A percentile compares a stretch with the other conserved stretches of the same genome.
Evolutionary conservation across 352 stramenopile genomes (phyloP).

Genomic region (Pythium sukuiense): DNA sequence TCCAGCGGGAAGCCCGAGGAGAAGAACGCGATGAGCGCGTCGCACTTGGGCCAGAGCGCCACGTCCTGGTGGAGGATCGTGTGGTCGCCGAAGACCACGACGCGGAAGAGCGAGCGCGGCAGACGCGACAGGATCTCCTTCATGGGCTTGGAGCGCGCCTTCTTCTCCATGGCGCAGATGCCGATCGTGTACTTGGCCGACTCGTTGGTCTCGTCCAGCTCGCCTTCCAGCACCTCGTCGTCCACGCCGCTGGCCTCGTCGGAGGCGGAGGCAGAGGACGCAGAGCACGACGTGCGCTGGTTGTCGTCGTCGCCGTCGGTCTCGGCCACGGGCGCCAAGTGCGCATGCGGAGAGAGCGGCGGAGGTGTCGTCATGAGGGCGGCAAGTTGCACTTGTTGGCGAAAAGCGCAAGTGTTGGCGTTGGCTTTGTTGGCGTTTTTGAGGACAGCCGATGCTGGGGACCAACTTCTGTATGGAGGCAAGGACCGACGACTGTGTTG

Average conservation of each 20-base stretch:
- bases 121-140: slow-evolving; percentile 94
- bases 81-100: slow-evolving; percentile 98
- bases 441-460: too few species aligned
- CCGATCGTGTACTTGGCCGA: slow-evolving; percentile 76
- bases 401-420: neutral
- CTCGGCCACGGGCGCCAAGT: neutral
- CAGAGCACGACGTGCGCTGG: slow-evolving; percentile 10
- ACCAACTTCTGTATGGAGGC: neutral
- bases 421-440: neutral
- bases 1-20: slow-evolving; percentile 96
- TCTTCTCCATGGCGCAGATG: slow-evolving; percentile 99
- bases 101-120: slow-evolving; percentile 88
- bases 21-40: slow-evolving; percentile 99
- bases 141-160: slow-evolving; percentile 95
- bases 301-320: slow-evolving; percentile 17
- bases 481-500: neutral
- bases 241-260: neutral
- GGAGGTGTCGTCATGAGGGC: neutral
- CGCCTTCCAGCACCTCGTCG: slow-evolving; percentile 6
- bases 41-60: slow-evolving; percentile 92
- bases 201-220: neutral
- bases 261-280: slow-evolving; percentile 9
- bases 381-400: neutral
- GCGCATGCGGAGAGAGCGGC: neutral
- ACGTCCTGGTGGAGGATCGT: slow-evolving; percentile 94